A percentile compares a stretch with the other conserved stretches of the same genome.
phyloP scores from a whole-genome alignment of 2,329 filamentous ascomycete genomes.

The Scytalidium sp. region DNA sequence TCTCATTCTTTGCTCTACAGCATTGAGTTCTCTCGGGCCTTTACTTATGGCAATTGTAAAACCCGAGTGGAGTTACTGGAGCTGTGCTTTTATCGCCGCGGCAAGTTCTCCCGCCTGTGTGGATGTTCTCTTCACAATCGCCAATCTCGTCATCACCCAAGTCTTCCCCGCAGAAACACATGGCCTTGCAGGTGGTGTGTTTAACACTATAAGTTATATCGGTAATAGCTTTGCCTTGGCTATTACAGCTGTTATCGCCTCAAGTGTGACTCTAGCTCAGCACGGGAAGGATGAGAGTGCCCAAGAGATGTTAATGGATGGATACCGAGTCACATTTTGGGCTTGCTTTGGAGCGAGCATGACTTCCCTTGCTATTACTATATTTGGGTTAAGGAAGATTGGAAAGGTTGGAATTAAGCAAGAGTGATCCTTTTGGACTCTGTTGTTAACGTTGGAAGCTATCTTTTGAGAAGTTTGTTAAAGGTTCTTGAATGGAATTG shows the following conservation, averaged over 20 bases:
- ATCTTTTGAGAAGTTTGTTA: no score
- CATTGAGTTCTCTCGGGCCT: conserved; percentile 33
- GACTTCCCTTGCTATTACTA: conserved; percentile 28
- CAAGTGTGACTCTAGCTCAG: conserved; percentile 39
- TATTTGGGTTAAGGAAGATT: conserved; percentile 37
- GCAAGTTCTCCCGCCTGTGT: conserved; percentile 35
- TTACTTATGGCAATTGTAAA: conserved; percentile 44
- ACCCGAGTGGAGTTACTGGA: conserved; percentile 45
- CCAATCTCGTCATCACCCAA: conserved; percentile 47
- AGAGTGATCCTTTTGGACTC: no score
- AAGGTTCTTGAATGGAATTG: no score
- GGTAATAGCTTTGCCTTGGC: conserved; percentile 51
- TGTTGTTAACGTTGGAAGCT: no score
- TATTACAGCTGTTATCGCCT: conserved; percentile 45
- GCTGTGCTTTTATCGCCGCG: conserved; percentile 38
- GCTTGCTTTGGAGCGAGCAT: conserved; percentile 44
- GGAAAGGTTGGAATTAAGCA: conserved; percentile 37
- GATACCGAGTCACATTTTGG: conserved; percentile 53
- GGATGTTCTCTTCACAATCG: conserved; percentile 53
- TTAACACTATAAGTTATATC: conserved; percentile 56
- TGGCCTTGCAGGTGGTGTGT: conserved; percentile 58
- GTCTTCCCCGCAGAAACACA: conserved; percentile 54
- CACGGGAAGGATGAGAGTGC: conserved; percentile 18
- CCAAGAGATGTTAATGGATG: conserved; percentile 40
- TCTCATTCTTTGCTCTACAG: conserved; percentile 34